Evolutionary conservation across 306 rosid genomes (phyloP), one percentile per base, ranked within the genome.

Genomic region (Prunus fruticosa): DNA sequence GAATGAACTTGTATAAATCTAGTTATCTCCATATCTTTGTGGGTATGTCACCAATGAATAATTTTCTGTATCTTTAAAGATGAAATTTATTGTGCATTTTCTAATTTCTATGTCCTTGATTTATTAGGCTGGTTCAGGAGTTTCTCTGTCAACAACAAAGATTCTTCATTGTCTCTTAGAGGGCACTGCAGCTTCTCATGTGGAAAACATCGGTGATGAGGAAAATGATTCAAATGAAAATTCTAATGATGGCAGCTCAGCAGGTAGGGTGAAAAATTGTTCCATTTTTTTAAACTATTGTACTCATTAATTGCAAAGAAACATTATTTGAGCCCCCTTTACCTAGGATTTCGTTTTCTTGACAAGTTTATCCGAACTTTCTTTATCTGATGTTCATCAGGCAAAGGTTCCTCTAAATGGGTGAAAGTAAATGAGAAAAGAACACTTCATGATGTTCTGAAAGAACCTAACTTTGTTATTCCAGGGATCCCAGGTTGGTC

Each of bases 401-500:
- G 84, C 50, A 69, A 46, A 69, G 78, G 86, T 61, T 80, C 84
- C 45, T 64, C 91, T 7, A 89, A 84, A 83, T 92, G 97, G 99
- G 79, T 95, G 77, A 89, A 86, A 86, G 96, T 92, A 68, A 81
- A 86, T 28, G 99, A 38, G 43, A 60, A 74, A 82, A 79, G 75
- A 78, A 87, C 85, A 49, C 96, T 95, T 47, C 78, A 87, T 8
- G 87, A 88, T 46, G 87, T 88, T 72, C 83, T 95, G 52, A 86
- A 80, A 79, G 90, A 88, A 67, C 82, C 89, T 5, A 81, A 87
- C 67, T 82, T 85, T 75, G 50, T 92, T 54, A 89, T 95, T 76
- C 93, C 86, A 25, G 91, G 87, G 63, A 92, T 90, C 78, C 99
- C 99, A 85, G 99, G 99, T 92, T 34, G 11, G 51, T 41, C 27